phyloP scores from a whole-genome alignment of 2,329 filamentous ascomycete species.

The Clarireedia hainanense region DNA sequence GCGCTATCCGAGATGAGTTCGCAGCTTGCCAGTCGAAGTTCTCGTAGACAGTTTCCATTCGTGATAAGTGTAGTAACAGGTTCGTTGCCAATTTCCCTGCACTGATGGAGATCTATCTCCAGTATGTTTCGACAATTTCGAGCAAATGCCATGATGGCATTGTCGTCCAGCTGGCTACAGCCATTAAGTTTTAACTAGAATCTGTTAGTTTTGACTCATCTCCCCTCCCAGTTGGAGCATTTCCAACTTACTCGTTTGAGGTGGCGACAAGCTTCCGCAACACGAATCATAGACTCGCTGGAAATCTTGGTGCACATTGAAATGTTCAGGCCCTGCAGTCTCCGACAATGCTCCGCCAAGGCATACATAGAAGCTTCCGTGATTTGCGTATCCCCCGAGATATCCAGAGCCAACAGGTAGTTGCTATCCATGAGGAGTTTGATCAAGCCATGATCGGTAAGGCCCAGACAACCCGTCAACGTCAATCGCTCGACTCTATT shows the following conservation, averaged over 20 bases:
- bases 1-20: conserved; percentile 78
- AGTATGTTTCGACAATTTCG: conserved; percentile 85
- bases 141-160: conserved; percentile 77
- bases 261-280: conserved; percentile 76
- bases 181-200: conserved; percentile 85
- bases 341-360: conserved; percentile 73
- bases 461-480: conserved; percentile 75
- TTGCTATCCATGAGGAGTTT: conserved; percentile 71
- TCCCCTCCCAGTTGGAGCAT: not conserved
- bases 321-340: conserved; percentile 88
- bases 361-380: conserved; percentile 73
- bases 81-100: conserved; percentile 70
- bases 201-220: conserved; percentile 12
- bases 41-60: conserved; percentile 75
- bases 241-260: conserved; percentile 67
- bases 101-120: conserved; percentile 91
- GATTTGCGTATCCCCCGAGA: conserved; percentile 72
- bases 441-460: conserved; percentile 79
- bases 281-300: conserved; percentile 72
- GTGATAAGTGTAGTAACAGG: conserved; percentile 75
- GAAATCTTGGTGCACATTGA: conserved; percentile 78
- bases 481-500: conserved; percentile 89
- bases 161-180: conserved; percentile 76
- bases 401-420: conserved; percentile 80
- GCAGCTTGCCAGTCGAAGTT: conserved; percentile 81